Percentiles rank a stretch among this genome's conserved stretches.
These are phyloP conservation scores for Aspergillus amoenus DNA, from an alignment of 2,329 filamentous ascomycete species.

Conservation along the genomic window DNA sequence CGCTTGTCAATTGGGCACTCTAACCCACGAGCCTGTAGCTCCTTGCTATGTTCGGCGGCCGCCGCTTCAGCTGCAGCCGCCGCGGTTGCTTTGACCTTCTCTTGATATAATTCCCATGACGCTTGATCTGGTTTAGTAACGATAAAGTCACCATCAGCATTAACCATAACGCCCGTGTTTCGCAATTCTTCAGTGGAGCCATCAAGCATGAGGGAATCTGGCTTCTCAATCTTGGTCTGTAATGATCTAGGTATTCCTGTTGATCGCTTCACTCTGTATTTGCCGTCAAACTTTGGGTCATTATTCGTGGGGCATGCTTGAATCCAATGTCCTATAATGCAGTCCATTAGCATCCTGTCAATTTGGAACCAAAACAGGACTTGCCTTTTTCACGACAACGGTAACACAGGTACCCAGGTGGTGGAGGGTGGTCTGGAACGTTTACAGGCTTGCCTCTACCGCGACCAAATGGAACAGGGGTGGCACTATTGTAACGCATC, in stretches of 20 bases:
- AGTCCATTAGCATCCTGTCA: slow-evolving; percentile 16
- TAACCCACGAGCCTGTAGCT: slow-evolving; percentile 81
- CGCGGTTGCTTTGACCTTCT: slow-evolving; percentile 83
- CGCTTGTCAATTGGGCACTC: slow-evolving; percentile 96
- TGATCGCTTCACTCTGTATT: slow-evolving; percentile 89
- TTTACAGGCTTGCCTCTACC: slow-evolving; percentile 52
- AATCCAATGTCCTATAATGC: slow-evolving; percentile 81
- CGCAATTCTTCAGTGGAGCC: slow-evolving; percentile 77
- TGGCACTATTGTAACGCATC: slow-evolving; percentile 43
- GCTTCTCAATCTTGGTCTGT: slow-evolving; percentile 92
- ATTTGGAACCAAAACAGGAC: not conserved
- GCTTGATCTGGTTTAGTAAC: slow-evolving; percentile 94
- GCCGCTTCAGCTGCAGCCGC: slow-evolving; percentile 79
- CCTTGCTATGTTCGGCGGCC: slow-evolving; percentile 75
- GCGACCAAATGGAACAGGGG: slow-evolving; percentile 43
- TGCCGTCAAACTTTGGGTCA: slow-evolving; percentile 91
- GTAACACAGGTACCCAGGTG: slow-evolving; percentile 93
- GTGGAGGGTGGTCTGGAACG: slow-evolving; percentile 89
- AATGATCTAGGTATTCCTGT: slow-evolving; percentile 96
- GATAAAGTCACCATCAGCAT: slow-evolving; percentile 95
- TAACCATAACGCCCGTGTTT: slow-evolving; percentile 92
- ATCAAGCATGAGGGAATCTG: slow-evolving; percentile 69
- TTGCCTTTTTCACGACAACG: slow-evolving; percentile 86
- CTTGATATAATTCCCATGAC: slow-evolving; percentile 95
- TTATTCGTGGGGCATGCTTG: slow-evolving; percentile 98